Evolutionary conservation across 768 basidiomycete species (phyloP).

Genomic region (Solioccasus polychromus): DNA sequence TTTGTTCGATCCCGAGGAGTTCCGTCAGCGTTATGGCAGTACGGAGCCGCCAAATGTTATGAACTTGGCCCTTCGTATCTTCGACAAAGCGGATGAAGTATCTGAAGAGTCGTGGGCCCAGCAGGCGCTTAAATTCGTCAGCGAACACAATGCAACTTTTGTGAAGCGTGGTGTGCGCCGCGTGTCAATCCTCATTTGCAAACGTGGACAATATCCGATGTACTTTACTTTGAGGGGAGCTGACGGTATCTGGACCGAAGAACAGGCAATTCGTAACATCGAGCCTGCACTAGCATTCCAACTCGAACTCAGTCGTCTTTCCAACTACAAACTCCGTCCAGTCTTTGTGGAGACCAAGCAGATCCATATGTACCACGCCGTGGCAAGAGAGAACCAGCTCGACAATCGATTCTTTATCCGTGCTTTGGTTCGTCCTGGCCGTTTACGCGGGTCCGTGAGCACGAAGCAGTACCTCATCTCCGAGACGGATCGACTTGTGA

Average conservation of each 20-base stretch:
- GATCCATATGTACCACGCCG: slow-evolving; percentile 95
- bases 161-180: slow-evolving; percentile 82
- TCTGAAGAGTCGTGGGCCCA: slow-evolving; percentile 75
- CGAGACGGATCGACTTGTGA: slow-evolving; percentile 95
- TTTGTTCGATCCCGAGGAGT: slow-evolving; percentile 67
- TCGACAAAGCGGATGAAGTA: slow-evolving; percentile 76
- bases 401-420: slow-evolving; percentile 98
- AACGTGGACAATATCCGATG: slow-evolving; percentile 86
- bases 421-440: slow-evolving; percentile 92
- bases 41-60: slow-evolving; percentile 88
- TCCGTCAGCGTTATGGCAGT: slow-evolving; percentile 69
- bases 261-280: slow-evolving; percentile 95
- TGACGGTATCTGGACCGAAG: slow-evolving; percentile 81
- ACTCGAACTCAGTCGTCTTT: slow-evolving; percentile 92
- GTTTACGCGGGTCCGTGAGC: slow-evolving; percentile 87
- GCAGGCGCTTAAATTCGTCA: slow-evolving; percentile 68
- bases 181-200: slow-evolving; percentile 88
- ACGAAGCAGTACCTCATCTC: slow-evolving; percentile 98
- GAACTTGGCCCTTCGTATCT: slow-evolving; percentile 89
- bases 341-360: slow-evolving; percentile 96
- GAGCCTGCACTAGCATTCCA: slow-evolving; percentile 98
- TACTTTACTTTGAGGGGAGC: slow-evolving; percentile 88
- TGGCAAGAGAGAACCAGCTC: slow-evolving; percentile 94
- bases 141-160: slow-evolving; percentile 61
- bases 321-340: slow-evolving; percentile 96